These are phyloP conservation scores for Lepidium didymum DNA, from an alignment of 345 rosid species.

Conservation along the genomic window DNA sequence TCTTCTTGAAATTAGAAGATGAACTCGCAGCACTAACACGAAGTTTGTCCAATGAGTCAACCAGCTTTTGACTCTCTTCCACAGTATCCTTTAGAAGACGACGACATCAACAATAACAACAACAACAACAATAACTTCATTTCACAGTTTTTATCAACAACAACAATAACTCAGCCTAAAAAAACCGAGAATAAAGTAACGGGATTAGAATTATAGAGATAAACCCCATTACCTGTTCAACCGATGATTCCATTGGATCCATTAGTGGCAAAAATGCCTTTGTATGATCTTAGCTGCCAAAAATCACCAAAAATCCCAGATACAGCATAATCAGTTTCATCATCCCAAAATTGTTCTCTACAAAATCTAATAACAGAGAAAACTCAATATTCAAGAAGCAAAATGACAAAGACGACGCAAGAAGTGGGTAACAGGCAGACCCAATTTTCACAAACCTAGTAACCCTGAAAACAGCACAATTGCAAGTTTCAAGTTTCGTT, in stretches of 20 bases:
- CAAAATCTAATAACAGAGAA: not conserved
- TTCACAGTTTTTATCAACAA: not conserved
- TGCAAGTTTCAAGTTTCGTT: not conserved
- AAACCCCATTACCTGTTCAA: slow-evolving; percentile 15
- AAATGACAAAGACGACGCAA: not conserved
- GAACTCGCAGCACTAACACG: slow-evolving; percentile 36
- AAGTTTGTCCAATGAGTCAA: slow-evolving; percentile 52
- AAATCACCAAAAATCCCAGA: slow-evolving; percentile 27
- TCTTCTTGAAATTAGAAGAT: slow-evolving; percentile 48
- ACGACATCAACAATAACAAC: not conserved
- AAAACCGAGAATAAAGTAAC: not conserved
- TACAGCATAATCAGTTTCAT: not conserved
- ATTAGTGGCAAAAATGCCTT: slow-evolving; percentile 30
- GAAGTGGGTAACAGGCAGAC: not conserved
- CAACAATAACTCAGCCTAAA: not conserved
- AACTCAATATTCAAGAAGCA: not conserved
- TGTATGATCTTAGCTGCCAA: slow-evolving; percentile 27
- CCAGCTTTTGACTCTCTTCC: slow-evolving; percentile 44
- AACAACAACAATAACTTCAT: not conserved
- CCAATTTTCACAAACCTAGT: not conserved
- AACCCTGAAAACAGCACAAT: not conserved
- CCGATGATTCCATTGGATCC: slow-evolving; percentile 42
- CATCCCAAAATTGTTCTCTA: not conserved
- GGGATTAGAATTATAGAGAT: not conserved
- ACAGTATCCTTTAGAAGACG: slow-evolving; percentile 22